These are phyloP conservation scores for Porphyrellus sp. DNA, from an alignment of 1,284 basidiomycete genomes.

Conservation along the genomic window DNA sequence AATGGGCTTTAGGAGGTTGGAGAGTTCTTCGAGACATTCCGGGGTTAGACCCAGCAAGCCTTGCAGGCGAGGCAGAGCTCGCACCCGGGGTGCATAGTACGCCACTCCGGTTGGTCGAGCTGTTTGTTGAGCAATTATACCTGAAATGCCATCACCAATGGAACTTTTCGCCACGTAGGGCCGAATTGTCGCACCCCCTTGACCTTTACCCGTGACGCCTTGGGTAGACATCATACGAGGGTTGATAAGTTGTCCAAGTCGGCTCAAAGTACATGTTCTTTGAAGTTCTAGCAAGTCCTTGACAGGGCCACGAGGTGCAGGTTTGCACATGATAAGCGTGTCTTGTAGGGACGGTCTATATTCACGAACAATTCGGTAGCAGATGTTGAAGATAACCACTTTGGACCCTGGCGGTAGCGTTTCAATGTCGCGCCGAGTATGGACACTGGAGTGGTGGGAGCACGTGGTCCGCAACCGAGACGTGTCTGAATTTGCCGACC, in stretches of 20 bases:
- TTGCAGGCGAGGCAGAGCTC: background rate
- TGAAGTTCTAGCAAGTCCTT: background rate
- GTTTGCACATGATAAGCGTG: background rate
- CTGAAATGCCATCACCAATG: background rate
- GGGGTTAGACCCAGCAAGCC: background rate
- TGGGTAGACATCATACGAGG: background rate
- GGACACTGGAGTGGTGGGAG: no score
- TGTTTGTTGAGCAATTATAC: background rate
- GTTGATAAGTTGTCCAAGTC: background rate
- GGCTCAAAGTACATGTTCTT: background rate
- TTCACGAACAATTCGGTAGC: background rate
- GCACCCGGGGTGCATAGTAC: background rate
- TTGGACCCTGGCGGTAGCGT: no score
- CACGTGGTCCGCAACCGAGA: no score
- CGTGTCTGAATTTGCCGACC: no score
- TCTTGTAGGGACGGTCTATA: background rate
- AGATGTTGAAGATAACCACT: background rate
- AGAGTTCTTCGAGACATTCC: background rate
- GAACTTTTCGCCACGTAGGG: background rate
- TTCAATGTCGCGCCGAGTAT: no score
- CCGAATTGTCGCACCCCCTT: background rate
- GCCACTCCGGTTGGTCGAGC: background rate
- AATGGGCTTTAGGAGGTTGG: background rate
- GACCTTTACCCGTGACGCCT: background rate
- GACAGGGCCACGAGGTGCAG: background rate